Conservation (phyloP, 148 eudicot genomes). For the Cornus suecica region DNA sequence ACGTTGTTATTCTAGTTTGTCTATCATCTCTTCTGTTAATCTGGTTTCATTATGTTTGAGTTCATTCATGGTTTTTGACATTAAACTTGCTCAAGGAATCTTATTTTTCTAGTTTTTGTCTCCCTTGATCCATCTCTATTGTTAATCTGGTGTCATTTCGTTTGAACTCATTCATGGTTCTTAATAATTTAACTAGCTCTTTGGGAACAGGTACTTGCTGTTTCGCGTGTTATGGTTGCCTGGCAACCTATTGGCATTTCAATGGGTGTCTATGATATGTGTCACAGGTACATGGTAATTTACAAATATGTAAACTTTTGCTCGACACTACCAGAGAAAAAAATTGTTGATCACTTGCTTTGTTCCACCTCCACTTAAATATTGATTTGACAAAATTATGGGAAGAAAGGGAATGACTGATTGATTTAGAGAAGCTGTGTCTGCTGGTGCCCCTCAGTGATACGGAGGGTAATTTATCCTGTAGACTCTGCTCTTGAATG, state of each 20-base stretch:
- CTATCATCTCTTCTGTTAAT: not conserved
- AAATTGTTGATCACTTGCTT: not conserved
- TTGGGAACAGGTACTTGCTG: slow-evolving; percentile 78
- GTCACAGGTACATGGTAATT: slow-evolving; percentile 62
- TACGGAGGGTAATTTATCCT: too few relatives aligned
- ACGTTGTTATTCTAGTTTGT: not conserved
- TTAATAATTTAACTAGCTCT: not conserved
- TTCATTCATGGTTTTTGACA: not conserved
- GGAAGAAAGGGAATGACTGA: not conserved
- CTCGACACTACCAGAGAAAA: not conserved
- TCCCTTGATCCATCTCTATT: not conserved
- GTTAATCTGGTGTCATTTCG: not conserved
- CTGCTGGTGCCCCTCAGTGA: not conserved
- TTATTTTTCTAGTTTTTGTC: not conserved
- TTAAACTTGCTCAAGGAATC: not conserved
- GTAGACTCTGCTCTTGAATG: too few relatives aligned
- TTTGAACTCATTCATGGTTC: not conserved
- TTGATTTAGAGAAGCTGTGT: not conserved
- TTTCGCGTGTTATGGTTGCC: slow-evolving; percentile 93
- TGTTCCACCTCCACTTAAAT: not conserved
- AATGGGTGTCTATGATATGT: slow-evolving; percentile 96
- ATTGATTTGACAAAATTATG: not conserved
- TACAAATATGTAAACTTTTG: not conserved
- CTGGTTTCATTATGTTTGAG: not conserved
- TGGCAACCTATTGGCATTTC: slow-evolving; percentile 98